Base-by-base conservation (phyloP, 2,329 filamentous ascomycete species). In the Microsporum audouinii region DNA sequence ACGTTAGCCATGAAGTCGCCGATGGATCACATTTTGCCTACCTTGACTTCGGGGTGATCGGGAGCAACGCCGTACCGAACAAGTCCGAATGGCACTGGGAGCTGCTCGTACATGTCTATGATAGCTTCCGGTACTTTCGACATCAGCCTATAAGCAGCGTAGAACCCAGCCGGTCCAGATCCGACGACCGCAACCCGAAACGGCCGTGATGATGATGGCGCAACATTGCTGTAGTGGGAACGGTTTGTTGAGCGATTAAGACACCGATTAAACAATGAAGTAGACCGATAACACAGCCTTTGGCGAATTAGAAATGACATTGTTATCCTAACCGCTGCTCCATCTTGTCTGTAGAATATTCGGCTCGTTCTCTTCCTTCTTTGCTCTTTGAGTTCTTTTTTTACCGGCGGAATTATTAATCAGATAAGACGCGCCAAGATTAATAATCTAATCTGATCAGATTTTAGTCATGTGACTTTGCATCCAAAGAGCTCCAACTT, bases 31-130 rank as follows among this genome's bases (percentile, higher is more conserved):
- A 29, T 43, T 31, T 29, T 2, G 61, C 75, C 63, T 77, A 94
- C 90, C 84, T 99, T 99, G 66, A 99, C 94, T 77, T 99, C 92
- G 0, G 94, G 92, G 75, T 99, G 94, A 72, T 99, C 94, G 3
- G 94, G 94, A n/a, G 94, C 95, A 62, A 99, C 94, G 6, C 94
- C 94, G 70, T 94, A 96, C 60, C 94, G 82, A 57, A 95, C 91
- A 60, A 99, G 81, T 0, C 94, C 94, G 71, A 89, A 99, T 0
- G 94, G 94, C 2, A 95, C 91, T 0, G 94, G 94, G 43, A 97
- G 77, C 33, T 89, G 85, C 75, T 99, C 94, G 71, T 95, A 99
- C 92, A 99, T 97, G 74, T 97, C 92, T 27, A 99, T 82, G 58
- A 83, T 81, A 0, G 87, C 85, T 70, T 86, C 78, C 27, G 85